Evolutionary conservation across 2,329 filamentous ascomycete genomes (phyloP).

Genomic region (Penicillium sp.): DNA sequence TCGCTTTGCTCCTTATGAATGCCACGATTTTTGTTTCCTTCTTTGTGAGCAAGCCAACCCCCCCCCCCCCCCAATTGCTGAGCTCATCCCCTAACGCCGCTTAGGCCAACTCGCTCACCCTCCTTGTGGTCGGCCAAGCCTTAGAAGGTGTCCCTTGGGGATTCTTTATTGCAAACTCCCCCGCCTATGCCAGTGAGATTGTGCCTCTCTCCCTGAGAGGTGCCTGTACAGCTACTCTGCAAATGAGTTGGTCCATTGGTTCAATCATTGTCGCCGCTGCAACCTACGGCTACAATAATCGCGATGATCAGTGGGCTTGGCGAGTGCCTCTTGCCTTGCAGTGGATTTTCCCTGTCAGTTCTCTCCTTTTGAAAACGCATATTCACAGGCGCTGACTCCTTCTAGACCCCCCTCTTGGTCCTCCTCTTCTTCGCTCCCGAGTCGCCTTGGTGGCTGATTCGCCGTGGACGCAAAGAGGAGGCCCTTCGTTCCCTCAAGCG

Average conservation of each 20-base stretch:
- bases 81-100: slow-evolving; percentile 1
- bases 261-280: slow-evolving; percentile 31
- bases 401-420: slow-evolving; percentile 30
- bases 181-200: slow-evolving; percentile 33
- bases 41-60: slow-evolving; percentile 44
- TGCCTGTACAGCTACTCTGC: slow-evolving; percentile 28
- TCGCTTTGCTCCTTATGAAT: slow-evolving; percentile 58
- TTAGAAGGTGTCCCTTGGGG: slow-evolving; percentile 35
- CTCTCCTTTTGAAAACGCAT: not conserved
- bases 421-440: slow-evolving; percentile 31
- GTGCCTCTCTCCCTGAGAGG: slow-evolving; percentile 29
- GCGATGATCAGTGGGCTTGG: slow-evolving; percentile 27
- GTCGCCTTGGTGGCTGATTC: slow-evolving; percentile 33
- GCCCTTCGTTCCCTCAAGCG: slow-evolving; percentile 28
- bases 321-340: slow-evolving; percentile 30
- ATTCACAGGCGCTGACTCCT: not conserved
- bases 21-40: slow-evolving; percentile 61
- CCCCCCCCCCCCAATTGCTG: too few species aligned
- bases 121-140: slow-evolving; percentile 39
- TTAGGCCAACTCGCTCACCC: slow-evolving; percentile 43
- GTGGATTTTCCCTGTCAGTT: slow-evolving; percentile 33
- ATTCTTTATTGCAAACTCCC: slow-evolving; percentile 33
- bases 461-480: slow-evolving; percentile 27
- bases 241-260: slow-evolving; percentile 35
- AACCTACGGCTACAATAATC: slow-evolving; percentile 25